Conservation (phyloP, 208 protist genomes). For the Naegleria lovaniensis region DNA sequence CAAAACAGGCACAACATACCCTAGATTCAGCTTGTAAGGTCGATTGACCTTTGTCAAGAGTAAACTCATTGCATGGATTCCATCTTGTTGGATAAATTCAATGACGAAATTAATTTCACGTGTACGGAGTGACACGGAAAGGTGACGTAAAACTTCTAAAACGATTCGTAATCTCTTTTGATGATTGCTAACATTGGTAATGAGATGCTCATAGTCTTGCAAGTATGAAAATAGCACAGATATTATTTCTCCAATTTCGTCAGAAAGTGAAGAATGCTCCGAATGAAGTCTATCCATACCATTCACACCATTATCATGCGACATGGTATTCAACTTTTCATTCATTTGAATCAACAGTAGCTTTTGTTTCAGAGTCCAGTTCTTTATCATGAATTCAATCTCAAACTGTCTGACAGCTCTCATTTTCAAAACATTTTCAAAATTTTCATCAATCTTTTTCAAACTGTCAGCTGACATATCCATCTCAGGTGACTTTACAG, state of each 20-base stretch:
- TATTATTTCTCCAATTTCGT: not conserved
- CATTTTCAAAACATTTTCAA: not conserved
- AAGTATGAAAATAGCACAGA: not conserved
- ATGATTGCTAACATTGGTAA: not conserved
- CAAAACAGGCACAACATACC: too few species aligned
- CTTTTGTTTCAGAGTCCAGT: not conserved
- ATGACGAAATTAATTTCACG: not conserved
- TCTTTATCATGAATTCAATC: not conserved
- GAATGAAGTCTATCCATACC: not conserved
- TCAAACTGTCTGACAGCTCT: not conserved
- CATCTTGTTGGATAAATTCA: constrained; percentile 4
- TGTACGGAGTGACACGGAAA: not conserved
- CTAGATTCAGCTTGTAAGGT: not conserved
- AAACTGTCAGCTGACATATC: not conserved
- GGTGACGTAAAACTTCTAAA: not conserved
- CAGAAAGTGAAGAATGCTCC: not conserved
- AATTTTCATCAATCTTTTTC: not conserved
- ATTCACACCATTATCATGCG: not conserved
- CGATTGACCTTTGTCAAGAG: not conserved
- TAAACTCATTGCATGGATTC: not conserved
- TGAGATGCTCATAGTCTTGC: not conserved
- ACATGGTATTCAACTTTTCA: not conserved
- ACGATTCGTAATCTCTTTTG: not conserved
- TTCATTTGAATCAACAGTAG: not conserved
- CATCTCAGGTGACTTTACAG: not conserved